Conservation (phyloP, 805 yeast genomes). For the Ogataea pilisensis region DNA sequence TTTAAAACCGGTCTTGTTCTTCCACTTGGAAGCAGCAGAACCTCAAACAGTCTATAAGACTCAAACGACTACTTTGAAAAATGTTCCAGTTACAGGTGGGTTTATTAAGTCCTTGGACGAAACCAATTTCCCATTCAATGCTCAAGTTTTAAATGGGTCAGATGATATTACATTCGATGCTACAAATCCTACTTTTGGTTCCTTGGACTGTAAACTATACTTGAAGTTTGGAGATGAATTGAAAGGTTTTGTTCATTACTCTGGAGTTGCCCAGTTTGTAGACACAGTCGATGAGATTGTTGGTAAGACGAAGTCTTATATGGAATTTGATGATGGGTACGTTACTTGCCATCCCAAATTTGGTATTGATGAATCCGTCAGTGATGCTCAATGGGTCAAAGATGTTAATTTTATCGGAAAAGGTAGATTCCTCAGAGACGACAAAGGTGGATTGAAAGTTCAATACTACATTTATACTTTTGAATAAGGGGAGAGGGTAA, state of each 20-base stretch:
- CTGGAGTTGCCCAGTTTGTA: conserved; percentile 43
- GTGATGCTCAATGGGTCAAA: conserved; percentile 48
- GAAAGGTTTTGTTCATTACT: conserved; percentile 41
- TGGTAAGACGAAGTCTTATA: conserved; percentile 26
- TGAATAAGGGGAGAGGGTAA: conserved; percentile 6
- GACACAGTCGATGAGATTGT: conserved; percentile 36
- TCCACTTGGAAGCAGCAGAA: conserved; percentile 34
- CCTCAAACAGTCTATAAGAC: conserved; percentile 28
- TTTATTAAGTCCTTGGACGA: conserved; percentile 35
- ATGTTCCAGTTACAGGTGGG: conserved; percentile 33
- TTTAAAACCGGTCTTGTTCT: conserved; percentile 35
- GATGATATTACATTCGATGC: conserved; percentile 43
- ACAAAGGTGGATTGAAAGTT: conserved; percentile 41
- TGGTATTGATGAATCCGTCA: conserved; percentile 38
- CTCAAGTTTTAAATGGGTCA: conserved; percentile 35
- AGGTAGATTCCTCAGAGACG: conserved; percentile 54
- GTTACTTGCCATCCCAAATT: conserved; percentile 46
- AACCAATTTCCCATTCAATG: conserved; percentile 36
- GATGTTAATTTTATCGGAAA: conserved; percentile 49
- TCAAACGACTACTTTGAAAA: conserved; percentile 23
- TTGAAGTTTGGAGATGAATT: conserved; percentile 34
- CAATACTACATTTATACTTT: conserved; percentile 49
- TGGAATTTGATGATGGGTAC: conserved; percentile 44
- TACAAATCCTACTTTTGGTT: conserved; percentile 25
- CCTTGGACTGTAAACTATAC: conserved; percentile 47